A percentile compares a stretch with the other conserved stretches of the same genome.
phyloP scores from a whole-genome alignment of 2,329 filamentous ascomycete genomes.

The Aspergillus amoenus region DNA sequence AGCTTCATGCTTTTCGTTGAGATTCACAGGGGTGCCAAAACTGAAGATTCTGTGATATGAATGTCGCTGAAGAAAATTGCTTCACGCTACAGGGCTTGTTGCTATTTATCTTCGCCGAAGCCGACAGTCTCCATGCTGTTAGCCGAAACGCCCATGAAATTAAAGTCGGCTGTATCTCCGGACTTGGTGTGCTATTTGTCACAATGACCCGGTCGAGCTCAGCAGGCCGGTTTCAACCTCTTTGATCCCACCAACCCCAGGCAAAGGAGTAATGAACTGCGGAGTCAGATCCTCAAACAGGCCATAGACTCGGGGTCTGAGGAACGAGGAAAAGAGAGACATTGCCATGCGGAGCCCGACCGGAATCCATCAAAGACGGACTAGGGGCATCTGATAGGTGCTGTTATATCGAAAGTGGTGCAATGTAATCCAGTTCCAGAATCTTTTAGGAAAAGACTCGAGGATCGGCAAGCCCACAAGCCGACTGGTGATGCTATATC shows the following conservation, averaged over 20 bases:
- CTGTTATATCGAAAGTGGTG: background rate
- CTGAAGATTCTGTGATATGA: background rate
- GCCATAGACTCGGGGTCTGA: too few species aligned
- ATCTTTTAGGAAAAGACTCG: constrained; percentile 8
- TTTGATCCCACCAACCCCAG: constrained; percentile 7
- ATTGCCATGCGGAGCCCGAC: background rate
- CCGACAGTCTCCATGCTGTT: background rate
- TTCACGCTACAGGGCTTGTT: background rate
- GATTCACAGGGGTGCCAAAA: constrained; percentile 4
- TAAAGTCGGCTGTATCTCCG: background rate
- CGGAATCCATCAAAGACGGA: background rate
- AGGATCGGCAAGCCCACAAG: constrained; percentile 7
- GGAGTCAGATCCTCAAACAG: background rate
- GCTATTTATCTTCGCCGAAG: constrained; percentile 9
- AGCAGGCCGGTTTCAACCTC: background rate
- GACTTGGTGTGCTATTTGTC: background rate
- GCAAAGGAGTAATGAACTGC: background rate
- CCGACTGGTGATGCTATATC: background rate
- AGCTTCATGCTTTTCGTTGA: constrained; percentile 28
- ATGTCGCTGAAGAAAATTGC: background rate
- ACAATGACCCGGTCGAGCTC: background rate
- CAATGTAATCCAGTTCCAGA: background rate
- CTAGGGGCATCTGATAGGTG: background rate
- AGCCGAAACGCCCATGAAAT: background rate
- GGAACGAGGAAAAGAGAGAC: background rate